Evolutionary conservation across 2,329 filamentous ascomycete species (phyloP).

Genomic region (Scleromitrula shiraiana): DNA sequence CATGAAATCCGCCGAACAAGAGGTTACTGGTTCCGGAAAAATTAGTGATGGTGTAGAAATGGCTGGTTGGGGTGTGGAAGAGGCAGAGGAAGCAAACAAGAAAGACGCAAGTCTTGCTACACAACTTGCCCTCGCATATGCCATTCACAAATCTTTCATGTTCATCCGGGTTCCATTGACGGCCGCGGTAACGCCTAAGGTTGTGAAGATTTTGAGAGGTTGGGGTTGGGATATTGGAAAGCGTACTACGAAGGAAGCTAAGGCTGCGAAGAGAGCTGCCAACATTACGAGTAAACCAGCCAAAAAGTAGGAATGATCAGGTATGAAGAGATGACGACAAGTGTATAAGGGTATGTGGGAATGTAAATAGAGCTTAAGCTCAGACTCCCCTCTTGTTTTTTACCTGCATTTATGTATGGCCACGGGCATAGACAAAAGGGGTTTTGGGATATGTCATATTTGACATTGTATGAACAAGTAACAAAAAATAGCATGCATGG

Average conservation of each 20-base stretch:
- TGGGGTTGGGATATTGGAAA: conserved; percentile 97
- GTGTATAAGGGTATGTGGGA: not conserved
- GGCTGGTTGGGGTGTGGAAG: conserved; percentile 52
- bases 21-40: conserved; percentile 37
- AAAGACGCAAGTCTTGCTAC: conserved; percentile 72
- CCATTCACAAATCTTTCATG: conserved; percentile 96
- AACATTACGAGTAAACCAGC: conserved; percentile 13
- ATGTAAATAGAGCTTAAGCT: not conserved
- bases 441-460: not conserved
- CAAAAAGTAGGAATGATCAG: not conserved
- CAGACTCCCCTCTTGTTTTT: no score
- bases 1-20: conserved; percentile 38
- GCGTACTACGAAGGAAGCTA: conserved; percentile 39
- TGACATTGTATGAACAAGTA: not conserved
- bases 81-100: conserved; percentile 52
- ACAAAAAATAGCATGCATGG: conserved; percentile 1
- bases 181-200: conserved; percentile 82
- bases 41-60: conserved; percentile 42
- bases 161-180: conserved; percentile 91
- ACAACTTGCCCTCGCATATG: conserved; percentile 86
- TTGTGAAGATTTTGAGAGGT: conserved; percentile 77
- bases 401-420: no score
- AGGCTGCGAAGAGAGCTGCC: conserved; percentile 24
- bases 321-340: not conserved
- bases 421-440: no score